A percentile compares a stretch with the other conserved stretches of the same genome.
Evolutionary conservation across 768 basidiomycete genomes (phyloP).

Genomic region (Boletus tomentosulus): DNA sequence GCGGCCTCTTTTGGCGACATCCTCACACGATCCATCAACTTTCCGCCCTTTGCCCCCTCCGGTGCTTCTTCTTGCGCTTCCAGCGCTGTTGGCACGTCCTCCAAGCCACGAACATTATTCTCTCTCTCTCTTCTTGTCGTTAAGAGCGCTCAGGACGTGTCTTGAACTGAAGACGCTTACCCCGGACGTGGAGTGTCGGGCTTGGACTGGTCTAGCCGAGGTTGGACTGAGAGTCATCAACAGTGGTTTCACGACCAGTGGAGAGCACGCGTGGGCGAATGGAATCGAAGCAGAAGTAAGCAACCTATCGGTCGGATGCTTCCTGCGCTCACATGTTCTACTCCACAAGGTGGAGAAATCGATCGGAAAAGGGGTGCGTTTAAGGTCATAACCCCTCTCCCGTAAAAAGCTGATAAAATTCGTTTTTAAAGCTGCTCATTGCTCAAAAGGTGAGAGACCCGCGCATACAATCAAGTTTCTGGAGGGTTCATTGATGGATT

Average conservation of each 20-base stretch:
- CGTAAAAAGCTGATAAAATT: neutral
- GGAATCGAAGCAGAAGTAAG: slow-evolving; percentile 54
- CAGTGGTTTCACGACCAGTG: slow-evolving; percentile 38
- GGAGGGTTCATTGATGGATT: slow-evolving; percentile 1
- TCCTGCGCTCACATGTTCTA: neutral
- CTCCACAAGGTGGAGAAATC: slow-evolving; percentile 52
- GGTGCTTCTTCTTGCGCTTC: slow-evolving; percentile 57
- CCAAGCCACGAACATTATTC: slow-evolving; percentile 56
- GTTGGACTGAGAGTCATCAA: slow-evolving; percentile 55
- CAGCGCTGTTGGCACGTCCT: slow-evolving; percentile 57
- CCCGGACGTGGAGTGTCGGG: slow-evolving; percentile 60
- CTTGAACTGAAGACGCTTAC: slow-evolving; percentile 47
- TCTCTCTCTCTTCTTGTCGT: slow-evolving; percentile 51
- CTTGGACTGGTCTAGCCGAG: slow-evolving; percentile 69
- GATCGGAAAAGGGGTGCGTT: slow-evolving; percentile 64
- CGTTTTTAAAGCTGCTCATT: slow-evolving; percentile 41
- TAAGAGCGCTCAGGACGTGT: slow-evolving; percentile 54
- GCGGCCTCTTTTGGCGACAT: neutral
- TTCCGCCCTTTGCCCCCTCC: slow-evolving; percentile 38
- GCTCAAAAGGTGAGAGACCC: slow-evolving; percentile 51
- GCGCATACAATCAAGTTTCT: slow-evolving; percentile 6
- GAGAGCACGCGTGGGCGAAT: slow-evolving; percentile 41
- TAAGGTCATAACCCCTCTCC: neutral
- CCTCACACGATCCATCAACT: neutral
- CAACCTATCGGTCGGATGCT: neutral